These are phyloP conservation scores for Eremothecium coryli DNA, from an alignment of 1,139 yeast species.

Conservation along the genomic window DNA sequence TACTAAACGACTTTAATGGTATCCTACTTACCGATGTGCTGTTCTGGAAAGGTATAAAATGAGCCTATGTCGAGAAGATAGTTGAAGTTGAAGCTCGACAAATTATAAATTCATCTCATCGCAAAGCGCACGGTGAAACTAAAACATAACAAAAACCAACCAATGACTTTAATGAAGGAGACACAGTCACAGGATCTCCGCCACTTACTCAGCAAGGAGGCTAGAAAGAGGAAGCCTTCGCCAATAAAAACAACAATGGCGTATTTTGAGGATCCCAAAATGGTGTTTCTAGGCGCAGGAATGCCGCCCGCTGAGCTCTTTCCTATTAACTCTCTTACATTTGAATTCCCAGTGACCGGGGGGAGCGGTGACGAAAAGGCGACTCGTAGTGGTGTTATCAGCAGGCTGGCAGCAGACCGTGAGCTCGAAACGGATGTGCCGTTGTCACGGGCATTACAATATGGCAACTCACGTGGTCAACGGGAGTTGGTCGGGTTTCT, in stretches of 20 bases:
- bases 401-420: conserved; percentile 32
- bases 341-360: conserved; percentile 29
- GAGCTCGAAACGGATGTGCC: conserved; percentile 45
- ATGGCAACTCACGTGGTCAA: conserved; percentile 78
- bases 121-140: too few relatives aligned
- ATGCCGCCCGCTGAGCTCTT: conserved; percentile 70
- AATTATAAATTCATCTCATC: too few relatives aligned
- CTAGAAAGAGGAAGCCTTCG: conserved; percentile 55
- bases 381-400: not conserved
- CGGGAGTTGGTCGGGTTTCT: conserved; percentile 58
- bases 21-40: too few relatives aligned
- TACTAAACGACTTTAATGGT: too few relatives aligned
- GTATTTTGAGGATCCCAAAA: conserved; percentile 53
- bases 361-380: not conserved
- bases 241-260: conserved; percentile 66
- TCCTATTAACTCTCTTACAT: conserved; percentile 59
- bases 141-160: too few relatives aligned
- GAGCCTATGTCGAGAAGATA: too few relatives aligned
- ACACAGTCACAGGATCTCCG: conserved; percentile 48
- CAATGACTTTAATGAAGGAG: too few relatives aligned
- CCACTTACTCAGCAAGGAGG: conserved; percentile 61
- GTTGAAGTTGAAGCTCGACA: too few relatives aligned
- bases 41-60: too few relatives aligned
- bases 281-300: conserved; percentile 80
- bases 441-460: conserved; percentile 78